Conservation (phyloP, 306 rosid species). For the Leucaena leucocephala region DNA sequence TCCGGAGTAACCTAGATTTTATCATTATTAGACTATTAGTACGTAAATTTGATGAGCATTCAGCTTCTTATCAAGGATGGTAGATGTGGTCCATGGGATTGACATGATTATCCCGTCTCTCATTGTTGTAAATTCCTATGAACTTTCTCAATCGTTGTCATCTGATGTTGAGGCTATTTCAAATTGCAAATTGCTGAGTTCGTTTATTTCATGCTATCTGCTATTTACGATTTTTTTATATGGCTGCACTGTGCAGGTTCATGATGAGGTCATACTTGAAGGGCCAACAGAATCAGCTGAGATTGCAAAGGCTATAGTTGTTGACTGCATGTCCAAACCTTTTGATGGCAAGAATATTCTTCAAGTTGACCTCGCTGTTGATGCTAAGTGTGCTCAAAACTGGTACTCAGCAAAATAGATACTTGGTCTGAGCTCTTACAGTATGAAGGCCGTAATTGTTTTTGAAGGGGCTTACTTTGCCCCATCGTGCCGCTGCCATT, state of each 20-base stretch:
- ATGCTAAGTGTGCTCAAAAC: conserved; percentile 88
- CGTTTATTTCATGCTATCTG: conserved; percentile 8
- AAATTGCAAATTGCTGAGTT: conserved; percentile 2
- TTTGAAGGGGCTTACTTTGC: not conserved
- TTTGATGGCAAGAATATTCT: conserved; percentile 75
- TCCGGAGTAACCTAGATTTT: not conserved
- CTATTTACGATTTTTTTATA: conserved; percentile 29
- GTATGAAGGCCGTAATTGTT: not conserved
- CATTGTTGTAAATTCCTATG: not conserved
- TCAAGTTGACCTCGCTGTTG: conserved; percentile 76
- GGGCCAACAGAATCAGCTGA: conserved; percentile 88
- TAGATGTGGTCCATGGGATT: not conserved
- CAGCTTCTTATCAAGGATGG: conserved; percentile 20
- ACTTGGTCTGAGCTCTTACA: not conserved
- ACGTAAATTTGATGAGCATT: conserved; percentile 10
- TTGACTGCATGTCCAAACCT: conserved; percentile 90
- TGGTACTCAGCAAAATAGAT: conserved; percentile 82
- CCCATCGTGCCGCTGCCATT: conserved; percentile 15
- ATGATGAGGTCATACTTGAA: conserved; percentile 96
- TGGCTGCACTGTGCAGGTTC: conserved; percentile 60
- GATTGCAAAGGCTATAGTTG: conserved; percentile 84
- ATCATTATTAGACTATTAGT: not conserved
- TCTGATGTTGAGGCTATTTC: not conserved
- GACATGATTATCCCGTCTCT: not conserved
- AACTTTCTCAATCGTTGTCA: not conserved